Evolutionary conservation across 192 early-diverging fungal genomes (phyloP), one percentile per base, ranked within the genome.

Genomic region (Gamsiella multidivaricata): DNA sequence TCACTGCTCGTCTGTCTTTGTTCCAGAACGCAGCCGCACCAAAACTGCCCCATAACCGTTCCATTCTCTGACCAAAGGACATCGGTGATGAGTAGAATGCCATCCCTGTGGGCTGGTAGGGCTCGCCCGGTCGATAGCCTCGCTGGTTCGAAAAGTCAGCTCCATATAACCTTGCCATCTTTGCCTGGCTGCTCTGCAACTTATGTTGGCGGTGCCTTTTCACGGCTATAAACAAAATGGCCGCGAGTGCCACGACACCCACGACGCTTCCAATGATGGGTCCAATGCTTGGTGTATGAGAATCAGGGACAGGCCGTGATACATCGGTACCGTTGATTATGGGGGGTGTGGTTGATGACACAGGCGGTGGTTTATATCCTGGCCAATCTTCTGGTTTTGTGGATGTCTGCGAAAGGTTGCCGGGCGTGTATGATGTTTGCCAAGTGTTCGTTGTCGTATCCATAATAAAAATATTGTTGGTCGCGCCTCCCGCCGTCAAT

Each of bases 371-470:
- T 53, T 68, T 78, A 26, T 78, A 78, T 39, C 74, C 74, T 15
- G 74, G 74, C 74, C 74, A 78, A 31, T 78, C 74, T 43, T 78
- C 53, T 37, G 74, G 74, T 4, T 68, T 68, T 42, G 74, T 69
- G 11, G 74, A 78, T 2, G 74, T 78, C 39, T 20, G 46, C 1
- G 65, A 25, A 9, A 78, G 23, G 15, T 68, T 69, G 23, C 61
- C 69, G 2, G 74, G 74, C 14, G 60, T 53, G 20, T 78, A 78
- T 14, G 74, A 78, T 23, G 74, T 31, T 12, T 63, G 60, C 74
- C 74, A 78, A 3, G 60, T 69, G 42, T 78, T 78, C 1, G 74
- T 28, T 3, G 37, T 52, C 1, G 74, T 78, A 49, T 78, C 74
- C 0, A 78, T 47, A 37, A 78, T 58, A 20, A 51, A 78, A 25